A percentile compares a stretch with the other conserved stretches of the same genome.
phyloP scores from a whole-genome alignment of 1,284 basidiomycete genomes.

The Apiotrichum akiyoshidainum region DNA sequence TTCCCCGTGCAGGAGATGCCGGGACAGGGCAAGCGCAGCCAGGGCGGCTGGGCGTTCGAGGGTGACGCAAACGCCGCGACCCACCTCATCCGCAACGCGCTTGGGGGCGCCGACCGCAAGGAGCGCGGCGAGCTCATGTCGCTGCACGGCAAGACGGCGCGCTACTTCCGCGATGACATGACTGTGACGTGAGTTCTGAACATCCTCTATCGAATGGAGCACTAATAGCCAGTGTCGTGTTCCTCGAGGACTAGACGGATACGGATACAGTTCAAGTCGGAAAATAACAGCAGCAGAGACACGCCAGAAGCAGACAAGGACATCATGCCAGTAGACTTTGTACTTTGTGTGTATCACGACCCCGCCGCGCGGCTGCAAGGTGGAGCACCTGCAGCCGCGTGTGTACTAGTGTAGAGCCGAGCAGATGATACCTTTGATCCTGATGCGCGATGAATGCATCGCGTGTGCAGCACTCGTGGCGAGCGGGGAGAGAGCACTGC shows the following conservation, averaged over 20 bases:
- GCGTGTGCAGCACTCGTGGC: too few species aligned
- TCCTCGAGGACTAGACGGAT: slow-evolving; percentile 24
- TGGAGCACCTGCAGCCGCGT: too few species aligned
- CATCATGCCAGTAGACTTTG: neutral
- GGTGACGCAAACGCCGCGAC: slow-evolving; percentile 80
- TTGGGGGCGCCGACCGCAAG: slow-evolving; percentile 76
- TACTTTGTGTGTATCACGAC: neutral
- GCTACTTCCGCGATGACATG: slow-evolving; percentile 80
- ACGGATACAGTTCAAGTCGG: neutral
- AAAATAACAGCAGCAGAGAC: neutral
- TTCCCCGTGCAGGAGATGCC: slow-evolving; percentile 45
- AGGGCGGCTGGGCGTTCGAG: slow-evolving; percentile 68
- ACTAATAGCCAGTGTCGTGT: slow-evolving; percentile 26
- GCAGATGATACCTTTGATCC: neutral
- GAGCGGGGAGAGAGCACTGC: too few species aligned
- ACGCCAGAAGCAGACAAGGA: neutral
- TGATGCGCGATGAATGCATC: neutral
- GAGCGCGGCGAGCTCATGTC: slow-evolving; percentile 70
- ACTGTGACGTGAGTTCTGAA: slow-evolving; percentile 75
- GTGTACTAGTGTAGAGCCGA: neutral
- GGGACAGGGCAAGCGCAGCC: slow-evolving; percentile 17
- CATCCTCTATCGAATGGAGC: neutral
- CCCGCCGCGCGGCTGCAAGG: too few species aligned
- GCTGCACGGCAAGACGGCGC: slow-evolving; percentile 75
- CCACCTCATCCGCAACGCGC: slow-evolving; percentile 89